phyloP scores from a whole-genome alignment of 2,329 filamentous ascomycete genomes.

The Xylaria sp. region DNA sequence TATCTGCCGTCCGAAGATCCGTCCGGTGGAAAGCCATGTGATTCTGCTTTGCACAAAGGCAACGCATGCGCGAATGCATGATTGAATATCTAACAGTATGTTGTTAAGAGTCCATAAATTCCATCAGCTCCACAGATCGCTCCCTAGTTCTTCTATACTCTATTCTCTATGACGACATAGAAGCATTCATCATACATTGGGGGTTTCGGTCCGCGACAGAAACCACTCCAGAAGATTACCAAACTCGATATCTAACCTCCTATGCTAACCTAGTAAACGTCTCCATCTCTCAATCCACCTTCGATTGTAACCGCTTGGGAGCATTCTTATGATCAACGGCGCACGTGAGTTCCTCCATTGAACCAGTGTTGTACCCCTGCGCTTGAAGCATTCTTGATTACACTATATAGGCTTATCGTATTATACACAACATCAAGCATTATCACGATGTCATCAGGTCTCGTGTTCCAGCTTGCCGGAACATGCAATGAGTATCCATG shows the following conservation, averaged over 20 bases:
- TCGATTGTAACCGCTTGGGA: neutral
- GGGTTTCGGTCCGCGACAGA: neutral
- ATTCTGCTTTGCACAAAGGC: neutral
- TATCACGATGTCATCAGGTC: conserved; percentile 14
- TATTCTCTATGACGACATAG: conserved; percentile 36
- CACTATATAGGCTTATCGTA: neutral
- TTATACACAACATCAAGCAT: neutral
- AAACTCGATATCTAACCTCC: neutral
- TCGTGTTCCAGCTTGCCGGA: conserved; percentile 53
- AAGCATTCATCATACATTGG: conserved; percentile 26
- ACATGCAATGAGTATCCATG: conserved; percentile 68
- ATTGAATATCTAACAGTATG: neutral
- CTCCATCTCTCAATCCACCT: too few species aligned
- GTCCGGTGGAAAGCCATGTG: neutral
- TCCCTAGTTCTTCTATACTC: neutral
- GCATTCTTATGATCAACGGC: neutral
- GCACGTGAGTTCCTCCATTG: neutral
- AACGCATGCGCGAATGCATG: neutral
- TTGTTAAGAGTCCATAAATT: too few species aligned
- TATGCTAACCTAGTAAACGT: neutral
- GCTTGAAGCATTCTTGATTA: neutral
- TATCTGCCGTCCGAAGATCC: neutral
- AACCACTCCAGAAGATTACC: neutral
- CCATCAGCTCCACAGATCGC: conserved; percentile 1
- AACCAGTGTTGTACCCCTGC: neutral